Conservation (phyloP, 768 basidiomycete genomes). For the Tremella yokohamensis region DNA sequence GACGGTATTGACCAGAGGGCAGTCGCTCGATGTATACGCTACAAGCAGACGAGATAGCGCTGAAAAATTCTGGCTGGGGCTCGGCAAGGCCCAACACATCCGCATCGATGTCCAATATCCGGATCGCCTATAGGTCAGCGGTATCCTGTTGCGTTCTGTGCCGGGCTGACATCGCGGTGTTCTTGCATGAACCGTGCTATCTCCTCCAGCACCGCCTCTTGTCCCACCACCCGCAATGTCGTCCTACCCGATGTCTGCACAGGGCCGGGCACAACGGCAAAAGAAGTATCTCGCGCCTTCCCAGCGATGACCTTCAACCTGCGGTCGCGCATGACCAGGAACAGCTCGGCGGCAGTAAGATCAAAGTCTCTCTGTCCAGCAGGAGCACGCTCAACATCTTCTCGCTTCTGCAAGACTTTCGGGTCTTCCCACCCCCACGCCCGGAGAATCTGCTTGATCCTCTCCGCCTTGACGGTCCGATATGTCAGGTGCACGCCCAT, state of each 20-base stretch:
- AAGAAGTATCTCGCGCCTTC: background rate
- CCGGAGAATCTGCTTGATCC: slow-evolving; percentile 14
- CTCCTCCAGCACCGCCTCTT: background rate
- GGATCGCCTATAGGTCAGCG: no score
- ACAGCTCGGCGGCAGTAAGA: slow-evolving; percentile 18
- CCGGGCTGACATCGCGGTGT: background rate
- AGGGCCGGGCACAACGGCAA: slow-evolving; percentile 7
- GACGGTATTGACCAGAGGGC: no score
- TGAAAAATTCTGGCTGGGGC: no score
- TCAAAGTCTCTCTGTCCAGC: slow-evolving; percentile 12
- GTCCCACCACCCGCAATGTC: background rate
- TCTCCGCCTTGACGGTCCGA: slow-evolving; percentile 4
- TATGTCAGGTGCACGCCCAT: slow-evolving; percentile 1
- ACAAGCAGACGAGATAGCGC: no score
- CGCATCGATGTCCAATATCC: no score
- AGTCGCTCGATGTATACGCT: no score
- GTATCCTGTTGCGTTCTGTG: background rate
- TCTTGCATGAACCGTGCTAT: background rate
- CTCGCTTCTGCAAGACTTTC: slow-evolving; percentile 3
- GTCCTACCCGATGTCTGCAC: background rate
- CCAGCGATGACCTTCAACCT: background rate
- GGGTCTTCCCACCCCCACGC: slow-evolving; percentile 21
- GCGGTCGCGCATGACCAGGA: slow-evolving; percentile 18
- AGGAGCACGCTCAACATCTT: background rate
- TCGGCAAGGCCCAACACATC: no score